These are phyloP conservation scores for Exsudoporus frostii DNA, from an alignment of 768 basidiomycete genomes.

Conservation along the genomic window DNA sequence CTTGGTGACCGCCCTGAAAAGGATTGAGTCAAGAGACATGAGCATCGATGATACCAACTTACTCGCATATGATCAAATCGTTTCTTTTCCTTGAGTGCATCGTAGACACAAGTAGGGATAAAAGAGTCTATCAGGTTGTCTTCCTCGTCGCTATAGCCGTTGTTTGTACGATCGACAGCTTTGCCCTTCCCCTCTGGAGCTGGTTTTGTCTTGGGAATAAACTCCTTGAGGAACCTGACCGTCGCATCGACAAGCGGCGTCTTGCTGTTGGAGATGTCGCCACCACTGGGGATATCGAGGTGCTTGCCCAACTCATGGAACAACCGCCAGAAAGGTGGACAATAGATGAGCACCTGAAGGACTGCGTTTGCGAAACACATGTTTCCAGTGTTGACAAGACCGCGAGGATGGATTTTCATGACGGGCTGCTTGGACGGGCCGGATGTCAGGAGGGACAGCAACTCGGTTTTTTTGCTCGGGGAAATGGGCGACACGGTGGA, in stretches of 20 bases:
- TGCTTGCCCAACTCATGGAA: constrained; percentile 68
- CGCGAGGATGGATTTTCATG: constrained; percentile 59
- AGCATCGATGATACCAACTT: constrained; percentile 29
- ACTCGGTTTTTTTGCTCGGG: constrained; percentile 43
- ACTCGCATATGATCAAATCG: constrained; percentile 92
- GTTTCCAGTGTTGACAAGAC: constrained; percentile 91
- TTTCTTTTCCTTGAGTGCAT: constrained; percentile 91
- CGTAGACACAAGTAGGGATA: constrained; percentile 82
- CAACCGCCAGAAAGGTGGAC: constrained; percentile 77
- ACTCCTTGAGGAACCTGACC: constrained; percentile 76
- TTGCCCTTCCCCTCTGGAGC: constrained; percentile 37
- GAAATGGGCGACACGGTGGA: constrained; percentile 30
- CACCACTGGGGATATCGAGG: constrained; percentile 32
- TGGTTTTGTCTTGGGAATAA: constrained; percentile 35
- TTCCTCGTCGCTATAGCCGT: constrained; percentile 39
- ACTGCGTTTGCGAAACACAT: constrained; percentile 98
- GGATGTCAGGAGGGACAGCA: constrained; percentile 52
- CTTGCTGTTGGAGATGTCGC: constrained; percentile 27
- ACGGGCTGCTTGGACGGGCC: constrained; percentile 27
- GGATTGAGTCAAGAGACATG: constrained; percentile 1
- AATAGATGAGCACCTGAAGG: constrained; percentile 86
- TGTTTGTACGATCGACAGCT: constrained; percentile 33
- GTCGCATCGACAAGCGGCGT: constrained; percentile 68
- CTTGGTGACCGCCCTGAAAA: constrained; percentile 81
- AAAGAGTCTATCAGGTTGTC: constrained; percentile 64